Percentiles rank a stretch among this genome's conserved stretches.
phyloP scores from a whole-genome alignment of 371 early-diverging fungal genomes.

The Catenaria anguillulae region DNA sequence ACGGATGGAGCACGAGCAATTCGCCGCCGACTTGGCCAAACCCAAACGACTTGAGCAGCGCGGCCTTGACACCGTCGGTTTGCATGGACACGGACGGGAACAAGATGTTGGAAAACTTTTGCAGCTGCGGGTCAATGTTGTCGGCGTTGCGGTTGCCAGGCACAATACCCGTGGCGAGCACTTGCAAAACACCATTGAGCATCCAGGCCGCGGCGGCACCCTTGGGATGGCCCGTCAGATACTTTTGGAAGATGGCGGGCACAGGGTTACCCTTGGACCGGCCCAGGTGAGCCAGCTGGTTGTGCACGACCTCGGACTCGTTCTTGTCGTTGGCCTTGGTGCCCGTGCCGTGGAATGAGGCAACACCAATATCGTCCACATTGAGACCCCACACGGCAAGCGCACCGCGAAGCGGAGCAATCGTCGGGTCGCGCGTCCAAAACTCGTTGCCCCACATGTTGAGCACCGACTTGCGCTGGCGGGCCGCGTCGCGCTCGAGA shows the following conservation, averaged over 20 bases:
- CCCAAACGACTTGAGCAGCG: conserved; percentile 84
- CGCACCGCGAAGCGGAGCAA: conserved; percentile 83
- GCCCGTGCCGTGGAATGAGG: conserved; percentile 96
- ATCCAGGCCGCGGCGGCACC: conserved; percentile 96
- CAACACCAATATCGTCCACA: conserved; percentile 84
- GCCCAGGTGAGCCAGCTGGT: conserved; percentile 76
- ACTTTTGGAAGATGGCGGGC: conserved; percentile 81
- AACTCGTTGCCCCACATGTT: conserved; percentile 74
- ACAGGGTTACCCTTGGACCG: conserved; percentile 71
- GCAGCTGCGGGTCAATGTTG: conserved; percentile 70
- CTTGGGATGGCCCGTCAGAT: conserved; percentile 93
- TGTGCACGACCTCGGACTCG: conserved; percentile 77
- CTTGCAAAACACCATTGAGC: conserved; percentile 86
- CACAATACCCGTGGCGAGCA: conserved; percentile 70
- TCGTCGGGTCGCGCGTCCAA: conserved; percentile 63
- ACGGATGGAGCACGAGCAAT: conserved; percentile 77
- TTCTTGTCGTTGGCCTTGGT: conserved; percentile 95
- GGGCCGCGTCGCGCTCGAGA: conserved; percentile 66
- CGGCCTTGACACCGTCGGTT: conserved; percentile 88
- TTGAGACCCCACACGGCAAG: conserved; percentile 80
- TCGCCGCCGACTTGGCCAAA: conserved; percentile 96
- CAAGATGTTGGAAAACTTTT: conserved; percentile 63
- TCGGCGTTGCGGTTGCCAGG: conserved; percentile 95
- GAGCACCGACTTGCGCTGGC: conserved; percentile 72
- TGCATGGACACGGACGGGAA: conserved; percentile 79